Percentiles rank a stretch among this genome's conserved stretches.
Evolutionary conservation across 2,329 filamentous ascomycete species (phyloP).

Genomic region (Trichoderma sp.): DNA sequence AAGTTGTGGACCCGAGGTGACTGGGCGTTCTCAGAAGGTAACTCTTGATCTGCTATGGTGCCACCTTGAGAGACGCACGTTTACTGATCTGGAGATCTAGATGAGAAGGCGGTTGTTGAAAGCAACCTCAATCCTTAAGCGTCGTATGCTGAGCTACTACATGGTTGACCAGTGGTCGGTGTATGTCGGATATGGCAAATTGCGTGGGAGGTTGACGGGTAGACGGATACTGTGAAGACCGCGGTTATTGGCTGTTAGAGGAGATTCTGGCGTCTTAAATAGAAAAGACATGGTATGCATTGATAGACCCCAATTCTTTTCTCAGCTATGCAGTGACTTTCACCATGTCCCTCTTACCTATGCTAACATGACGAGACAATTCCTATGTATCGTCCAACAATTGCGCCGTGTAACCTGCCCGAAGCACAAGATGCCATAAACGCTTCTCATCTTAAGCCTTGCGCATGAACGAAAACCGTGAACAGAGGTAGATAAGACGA

Average conservation of each 20-base stretch:
- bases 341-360: background rate
- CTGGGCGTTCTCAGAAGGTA: slow-evolving; percentile 48
- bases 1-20: slow-evolving; percentile 55
- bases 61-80: slow-evolving; percentile 2
- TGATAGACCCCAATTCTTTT: background rate
- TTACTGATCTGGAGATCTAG: slow-evolving; percentile 13
- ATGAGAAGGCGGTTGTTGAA: slow-evolving; percentile 1
- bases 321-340: background rate
- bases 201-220: background rate
- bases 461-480: background rate
- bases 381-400: background rate
- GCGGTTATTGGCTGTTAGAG: background rate
- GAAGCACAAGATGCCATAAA: too few species aligned
- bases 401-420: background rate
- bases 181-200: background rate
- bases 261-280: background rate
- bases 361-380: background rate
- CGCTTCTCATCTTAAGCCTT: too few species aligned
- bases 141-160: too few species aligned
- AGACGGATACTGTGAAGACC: background rate
- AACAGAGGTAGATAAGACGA: background rate
- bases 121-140: background rate
- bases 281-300: background rate
- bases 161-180: too few species aligned
- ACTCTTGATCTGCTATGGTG: background rate